A percentile compares a stretch with the other conserved stretches of the same genome.
Conservation (phyloP, 768 basidiomycete species). For the Erythrobasidium yunnanense region DNA sequence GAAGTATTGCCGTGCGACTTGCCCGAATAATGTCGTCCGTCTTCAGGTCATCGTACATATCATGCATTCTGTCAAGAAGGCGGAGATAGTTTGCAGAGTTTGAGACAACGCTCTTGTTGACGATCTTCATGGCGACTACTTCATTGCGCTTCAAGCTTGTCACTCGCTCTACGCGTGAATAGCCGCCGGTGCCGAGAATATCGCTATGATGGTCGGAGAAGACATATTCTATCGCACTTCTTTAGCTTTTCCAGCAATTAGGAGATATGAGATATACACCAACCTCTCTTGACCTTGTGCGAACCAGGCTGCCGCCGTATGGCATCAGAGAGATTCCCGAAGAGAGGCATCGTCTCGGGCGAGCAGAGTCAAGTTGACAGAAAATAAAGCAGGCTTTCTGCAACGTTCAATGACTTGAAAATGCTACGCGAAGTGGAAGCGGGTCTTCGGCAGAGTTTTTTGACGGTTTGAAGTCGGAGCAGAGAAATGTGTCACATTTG, state of each 20-base stretch:
- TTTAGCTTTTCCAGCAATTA: not conserved
- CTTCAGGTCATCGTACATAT: slow-evolving; percentile 21
- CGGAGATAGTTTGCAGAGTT: slow-evolving; percentile 3
- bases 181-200: slow-evolving; percentile 19
- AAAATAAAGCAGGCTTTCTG: not conserved
- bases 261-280: not conserved
- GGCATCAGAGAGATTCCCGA: slow-evolving; percentile 18
- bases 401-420: no score
- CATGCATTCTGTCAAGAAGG: slow-evolving; percentile 16
- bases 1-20: not conserved
- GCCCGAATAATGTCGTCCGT: slow-evolving; percentile 18
- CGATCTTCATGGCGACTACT: slow-evolving; percentile 20
- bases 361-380: not conserved
- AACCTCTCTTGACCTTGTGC: slow-evolving; percentile 25
- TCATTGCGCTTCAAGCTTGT: slow-evolving; percentile 15
- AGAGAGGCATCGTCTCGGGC: slow-evolving; percentile 9
- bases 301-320: slow-evolving; percentile 19
- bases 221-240: not conserved
- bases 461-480: no score
- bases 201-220: slow-evolving; percentile 23
- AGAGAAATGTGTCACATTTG: no score
- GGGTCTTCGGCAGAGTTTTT: no score
- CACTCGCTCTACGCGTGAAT: slow-evolving; percentile 24
- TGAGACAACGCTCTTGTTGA: slow-evolving; percentile 15
- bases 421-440: no score